Base-by-base conservation (phyloP, 352 stramenopile species). In the Plasmopara halstedii region DNA sequence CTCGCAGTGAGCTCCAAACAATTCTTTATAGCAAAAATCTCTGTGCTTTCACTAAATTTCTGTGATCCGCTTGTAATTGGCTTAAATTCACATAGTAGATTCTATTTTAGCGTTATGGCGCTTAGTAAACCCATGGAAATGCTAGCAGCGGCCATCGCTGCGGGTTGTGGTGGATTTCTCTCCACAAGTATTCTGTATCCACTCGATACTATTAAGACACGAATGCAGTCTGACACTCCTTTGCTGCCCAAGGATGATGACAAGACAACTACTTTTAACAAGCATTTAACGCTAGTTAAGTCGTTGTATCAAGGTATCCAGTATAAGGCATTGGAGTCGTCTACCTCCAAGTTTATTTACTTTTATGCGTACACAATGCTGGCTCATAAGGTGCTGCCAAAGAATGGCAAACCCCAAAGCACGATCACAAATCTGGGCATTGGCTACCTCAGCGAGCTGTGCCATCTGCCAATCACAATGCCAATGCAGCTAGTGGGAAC, bases 401-500 rank as follows among this genome's bases (percentile, higher is more conserved):
- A 69, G n/a, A 61, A 85, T 44, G 76, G 72, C 27, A 64, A 70
- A 37, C 67, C 74, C 37, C 74, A 91, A 26, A 52, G 72, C 25
- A 90, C 80, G 18, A 41, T 64, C 17, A 82, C 67, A 26, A 83
- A 92, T 44, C 53, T 95, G 32, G 56, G 73, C 20, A 73, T 95
- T 33, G 84, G 82, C 23, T 95, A 95, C 55, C 11, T 94, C 15
- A 88, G 78, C 23, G 84, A 93, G 51, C 65, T 94, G 50, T 50
- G 60, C 17, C 82, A 93, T 44, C 50, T 94, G 34, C 79, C 77
- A 2, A 48, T 92, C 20, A 90, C 85, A 46, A 74, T 95, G 56
- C 85, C 85, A 17, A 85, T 95, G 66, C 83, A 95, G 53, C 79
- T 94, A 6, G 76, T 94, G 42, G 83, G 78, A n/a, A 95, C 83